A percentile compares a stretch with the other conserved stretches of the same genome.
Evolutionary conservation across 306 rosid genomes (phyloP).

Genomic region (Sicyos baderoa): DNA sequence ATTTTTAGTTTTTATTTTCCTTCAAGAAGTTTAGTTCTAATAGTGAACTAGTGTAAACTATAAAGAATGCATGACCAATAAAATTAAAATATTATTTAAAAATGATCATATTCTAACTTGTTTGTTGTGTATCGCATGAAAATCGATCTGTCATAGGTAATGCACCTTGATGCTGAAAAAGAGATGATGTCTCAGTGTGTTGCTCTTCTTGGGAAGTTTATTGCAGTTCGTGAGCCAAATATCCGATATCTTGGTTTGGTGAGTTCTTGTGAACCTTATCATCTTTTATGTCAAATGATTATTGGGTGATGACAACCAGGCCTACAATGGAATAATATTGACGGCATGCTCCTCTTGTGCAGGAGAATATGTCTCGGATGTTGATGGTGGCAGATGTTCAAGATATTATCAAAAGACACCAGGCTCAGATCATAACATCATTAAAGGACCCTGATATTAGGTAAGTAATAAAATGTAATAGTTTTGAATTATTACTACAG

Average conservation of each 20-base stretch:
- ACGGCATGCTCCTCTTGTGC: slow-evolving; percentile 30
- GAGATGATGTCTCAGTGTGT: slow-evolving; percentile 99
- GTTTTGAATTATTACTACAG: too few species aligned
- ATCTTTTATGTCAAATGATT: background rate
- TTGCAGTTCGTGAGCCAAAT: slow-evolving; percentile 98
- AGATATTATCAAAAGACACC: slow-evolving; percentile 95
- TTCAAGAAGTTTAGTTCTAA: background rate
- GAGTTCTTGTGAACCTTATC: slow-evolving; percentile 24
- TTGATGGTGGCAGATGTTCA: slow-evolving; percentile 97
- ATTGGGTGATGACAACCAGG: slow-evolving; percentile 1
- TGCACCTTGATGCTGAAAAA: slow-evolving; percentile 99
- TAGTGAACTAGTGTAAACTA: background rate
- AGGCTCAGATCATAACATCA: slow-evolving; percentile 97
- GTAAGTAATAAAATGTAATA: slow-evolving; percentile 28
- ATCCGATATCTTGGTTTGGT: slow-evolving; percentile 98
- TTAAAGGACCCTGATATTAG: slow-evolving; percentile 99
- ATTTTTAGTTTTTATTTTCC: background rate
- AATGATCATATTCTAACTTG: background rate
- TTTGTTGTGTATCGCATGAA: background rate
- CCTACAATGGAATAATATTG: slow-evolving; percentile 18
- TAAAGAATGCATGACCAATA: background rate
- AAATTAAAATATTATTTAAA: background rate
- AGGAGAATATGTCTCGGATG: slow-evolving; percentile 99
- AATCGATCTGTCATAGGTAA: slow-evolving; percentile 49
- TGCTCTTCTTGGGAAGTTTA: slow-evolving; percentile 97